Evolutionary conservation across 2,329 filamentous ascomycete species (phyloP).

Genomic region (Epichloe typhina): DNA sequence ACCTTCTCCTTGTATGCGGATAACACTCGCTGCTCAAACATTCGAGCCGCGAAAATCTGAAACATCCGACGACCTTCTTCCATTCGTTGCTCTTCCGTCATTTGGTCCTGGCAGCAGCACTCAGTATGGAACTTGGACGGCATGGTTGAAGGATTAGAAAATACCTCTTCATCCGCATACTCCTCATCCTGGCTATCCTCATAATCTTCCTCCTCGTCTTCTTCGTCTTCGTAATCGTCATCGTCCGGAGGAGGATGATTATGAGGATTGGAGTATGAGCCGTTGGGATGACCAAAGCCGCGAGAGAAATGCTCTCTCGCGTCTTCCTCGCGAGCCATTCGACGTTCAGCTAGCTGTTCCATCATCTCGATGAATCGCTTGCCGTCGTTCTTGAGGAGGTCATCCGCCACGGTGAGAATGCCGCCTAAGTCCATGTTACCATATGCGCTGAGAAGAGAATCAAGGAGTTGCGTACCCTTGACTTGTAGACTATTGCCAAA

Average conservation of each 20-base stretch:
- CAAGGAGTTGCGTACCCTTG: conserved; percentile 50
- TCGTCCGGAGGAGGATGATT: conserved; percentile 67
- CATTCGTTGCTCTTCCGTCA: conserved; percentile 98
- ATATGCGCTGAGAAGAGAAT: conserved; percentile 30
- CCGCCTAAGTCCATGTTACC: conserved; percentile 57
- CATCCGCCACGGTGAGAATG: conserved; percentile 96
- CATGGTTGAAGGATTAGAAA: conserved; percentile 28
- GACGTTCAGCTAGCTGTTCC: conserved; percentile 93
- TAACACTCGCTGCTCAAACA: conserved; percentile 96
- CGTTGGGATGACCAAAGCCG: conserved; percentile 47
- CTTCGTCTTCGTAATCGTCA: conserved; percentile 59
- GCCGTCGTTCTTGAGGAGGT: conserved; percentile 95
- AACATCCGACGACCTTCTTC: conserved; percentile 98
- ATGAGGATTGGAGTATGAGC: conserved; percentile 45
- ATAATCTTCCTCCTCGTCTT: conserved; percentile 48
- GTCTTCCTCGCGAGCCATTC: conserved; percentile 94
- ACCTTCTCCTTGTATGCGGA: conserved; percentile 98
- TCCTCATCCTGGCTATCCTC: conserved; percentile 51
- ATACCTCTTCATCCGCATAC: conserved; percentile 70
- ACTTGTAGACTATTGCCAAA: conserved; percentile 97
- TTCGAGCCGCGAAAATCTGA: conserved; percentile 95
- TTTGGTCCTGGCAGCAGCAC: conserved; percentile 59
- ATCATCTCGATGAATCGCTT: conserved; percentile 99
- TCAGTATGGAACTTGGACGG: conserved; percentile 28
- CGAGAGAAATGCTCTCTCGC: conserved; percentile 50